Percentiles rank a stretch among this genome's conserved stretches.
phyloP scores from a whole-genome alignment of 768 basidiomycete genomes.

The Roridomyces roridus region DNA sequence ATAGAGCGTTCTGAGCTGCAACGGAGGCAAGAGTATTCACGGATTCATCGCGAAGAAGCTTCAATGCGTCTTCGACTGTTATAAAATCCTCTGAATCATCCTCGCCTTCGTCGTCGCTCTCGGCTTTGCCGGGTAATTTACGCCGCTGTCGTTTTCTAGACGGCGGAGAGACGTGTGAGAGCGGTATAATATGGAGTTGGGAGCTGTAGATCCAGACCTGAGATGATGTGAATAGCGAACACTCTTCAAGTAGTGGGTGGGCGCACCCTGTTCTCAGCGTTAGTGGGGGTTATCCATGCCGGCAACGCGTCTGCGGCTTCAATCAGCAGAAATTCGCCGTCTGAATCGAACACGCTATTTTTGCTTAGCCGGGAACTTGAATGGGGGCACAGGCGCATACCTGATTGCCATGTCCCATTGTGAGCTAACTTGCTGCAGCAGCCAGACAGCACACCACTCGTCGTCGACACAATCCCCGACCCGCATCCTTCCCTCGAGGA shows the following conservation, averaged over 20 bases:
- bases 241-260: constrained; percentile 31
- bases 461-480: constrained; percentile 98
- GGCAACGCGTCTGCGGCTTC: constrained; percentile 94
- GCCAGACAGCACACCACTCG: constrained; percentile 95
- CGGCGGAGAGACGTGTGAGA: constrained; percentile 72
- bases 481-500: constrained; percentile 84
- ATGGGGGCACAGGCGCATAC: constrained; percentile 46
- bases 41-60: constrained; percentile 59
- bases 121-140: constrained; percentile 43
- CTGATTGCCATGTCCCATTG: constrained; percentile 84
- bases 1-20: constrained; percentile 68
- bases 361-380: constrained; percentile 3
- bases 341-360: constrained; percentile 79
- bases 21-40: constrained; percentile 65
- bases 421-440: constrained; percentile 76
- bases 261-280: constrained; percentile 92
- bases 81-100: constrained; percentile 60
- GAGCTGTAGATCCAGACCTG: constrained; percentile 93
- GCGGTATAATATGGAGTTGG: constrained; percentile 86
- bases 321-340: constrained; percentile 95
- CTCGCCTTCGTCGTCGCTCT: constrained; percentile 60
- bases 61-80: constrained; percentile 65
- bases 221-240: constrained; percentile 38
- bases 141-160: constrained; percentile 60
- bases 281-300: constrained; percentile 89